A percentile compares a stretch with the other conserved stretches of the same genome.
These are phyloP conservation scores for Leersia perrieri DNA, from an alignment of 176 grass and related monocot genomes.

Conservation along the genomic window DNA sequence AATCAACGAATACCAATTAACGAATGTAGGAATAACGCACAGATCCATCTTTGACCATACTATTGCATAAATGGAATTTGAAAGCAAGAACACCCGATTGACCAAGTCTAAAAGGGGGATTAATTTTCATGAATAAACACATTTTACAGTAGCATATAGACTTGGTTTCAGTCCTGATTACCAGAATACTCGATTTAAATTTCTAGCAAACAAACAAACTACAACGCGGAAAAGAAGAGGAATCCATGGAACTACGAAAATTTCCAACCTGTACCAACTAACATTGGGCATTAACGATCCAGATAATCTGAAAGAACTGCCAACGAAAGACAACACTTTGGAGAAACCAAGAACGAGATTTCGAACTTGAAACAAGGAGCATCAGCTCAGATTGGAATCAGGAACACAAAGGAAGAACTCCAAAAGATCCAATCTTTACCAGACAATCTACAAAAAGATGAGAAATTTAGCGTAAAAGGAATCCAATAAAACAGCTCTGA, in stretches of 20 bases:
- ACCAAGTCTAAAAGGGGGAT: slow-evolving; percentile 17
- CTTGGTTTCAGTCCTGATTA: slow-evolving; percentile 38
- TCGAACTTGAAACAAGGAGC: slow-evolving; percentile 30
- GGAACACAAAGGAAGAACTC: slow-evolving; percentile 7
- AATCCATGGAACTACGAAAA: slow-evolving; percentile 29
- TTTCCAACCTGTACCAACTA: slow-evolving; percentile 6
- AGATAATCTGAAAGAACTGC: slow-evolving; percentile 26
- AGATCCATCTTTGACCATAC: slow-evolving; percentile 14
- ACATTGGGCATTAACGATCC: slow-evolving; percentile 38
- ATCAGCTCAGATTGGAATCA: slow-evolving; percentile 37
- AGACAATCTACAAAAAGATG: slow-evolving; percentile 15
- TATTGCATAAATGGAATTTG: neutral
- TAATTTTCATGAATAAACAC: slow-evolving; percentile 27
- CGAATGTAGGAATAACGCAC: slow-evolving; percentile 9
- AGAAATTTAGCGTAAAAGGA: slow-evolving; percentile 15
- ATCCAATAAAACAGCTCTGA: slow-evolving; percentile 28
- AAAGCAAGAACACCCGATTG: neutral
- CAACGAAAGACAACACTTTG: neutral
- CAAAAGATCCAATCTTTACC: slow-evolving; percentile 27
- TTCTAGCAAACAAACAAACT: slow-evolving; percentile 21
- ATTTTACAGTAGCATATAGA: slow-evolving; percentile 34
- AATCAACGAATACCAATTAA: neutral
- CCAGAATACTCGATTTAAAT: slow-evolving; percentile 24
- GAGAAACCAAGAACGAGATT: slow-evolving; percentile 29
- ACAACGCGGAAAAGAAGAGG: slow-evolving; percentile 1